Conservation (phyloP, 192 early-diverging fungal species). For the Coemansia sp. region DNA sequence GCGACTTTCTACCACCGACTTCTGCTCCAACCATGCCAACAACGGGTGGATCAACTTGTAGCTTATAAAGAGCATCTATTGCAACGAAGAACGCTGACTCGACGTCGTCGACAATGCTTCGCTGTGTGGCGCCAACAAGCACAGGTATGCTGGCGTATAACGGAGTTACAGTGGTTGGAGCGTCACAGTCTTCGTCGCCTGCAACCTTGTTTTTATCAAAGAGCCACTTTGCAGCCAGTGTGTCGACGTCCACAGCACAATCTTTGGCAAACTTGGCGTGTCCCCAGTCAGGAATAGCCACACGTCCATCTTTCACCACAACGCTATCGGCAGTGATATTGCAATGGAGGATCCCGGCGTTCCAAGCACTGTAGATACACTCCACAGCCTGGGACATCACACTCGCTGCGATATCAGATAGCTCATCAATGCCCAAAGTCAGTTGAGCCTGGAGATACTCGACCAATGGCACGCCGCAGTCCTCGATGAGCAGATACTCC, state of each 20-base stretch:
- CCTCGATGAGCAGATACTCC: conserved; percentile 7
- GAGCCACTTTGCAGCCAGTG: background rate
- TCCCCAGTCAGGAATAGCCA: background rate
- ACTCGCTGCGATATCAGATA: background rate
- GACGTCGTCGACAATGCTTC: background rate
- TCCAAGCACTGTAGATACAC: background rate
- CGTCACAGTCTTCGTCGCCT: background rate
- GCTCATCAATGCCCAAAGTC: background rate
- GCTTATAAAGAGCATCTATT: background rate
- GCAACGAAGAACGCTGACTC: conserved; percentile 1
- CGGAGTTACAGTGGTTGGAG: background rate
- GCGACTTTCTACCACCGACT: background rate
- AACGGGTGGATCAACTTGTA: background rate
- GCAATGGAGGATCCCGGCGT: conserved; percentile 4
- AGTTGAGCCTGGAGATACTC: background rate
- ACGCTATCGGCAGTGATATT: background rate
- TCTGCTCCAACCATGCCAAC: background rate
- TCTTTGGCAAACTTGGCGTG: background rate
- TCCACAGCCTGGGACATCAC: background rate
- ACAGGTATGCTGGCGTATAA: background rate
- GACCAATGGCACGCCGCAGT: background rate
- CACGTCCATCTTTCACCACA: background rate
- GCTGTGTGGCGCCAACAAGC: background rate
- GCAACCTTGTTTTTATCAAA: background rate
- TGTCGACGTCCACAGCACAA: background rate